Conservation (phyloP, 768 basidiomycete species). For the Mycena belliarum region DNA sequence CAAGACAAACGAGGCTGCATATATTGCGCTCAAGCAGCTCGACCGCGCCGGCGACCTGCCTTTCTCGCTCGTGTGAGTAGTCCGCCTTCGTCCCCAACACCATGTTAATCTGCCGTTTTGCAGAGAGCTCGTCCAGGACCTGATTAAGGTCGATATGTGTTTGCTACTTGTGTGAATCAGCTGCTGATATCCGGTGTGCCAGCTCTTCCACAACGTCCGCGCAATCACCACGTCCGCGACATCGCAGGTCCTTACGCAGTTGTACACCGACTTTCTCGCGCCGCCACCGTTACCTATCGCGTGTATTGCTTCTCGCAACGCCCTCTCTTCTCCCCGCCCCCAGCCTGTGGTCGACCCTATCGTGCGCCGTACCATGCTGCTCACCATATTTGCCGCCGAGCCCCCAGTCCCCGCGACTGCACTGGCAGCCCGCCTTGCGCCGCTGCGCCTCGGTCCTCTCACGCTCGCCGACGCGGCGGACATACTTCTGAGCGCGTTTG, state of each 20-base stretch:
- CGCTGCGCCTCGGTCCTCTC: constrained; percentile 55
- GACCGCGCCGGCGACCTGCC: constrained; percentile 64
- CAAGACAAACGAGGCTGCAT: constrained; percentile 68
- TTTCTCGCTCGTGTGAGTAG: constrained; percentile 64
- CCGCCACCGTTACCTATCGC: constrained; percentile 7
- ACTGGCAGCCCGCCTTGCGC: constrained; percentile 53
- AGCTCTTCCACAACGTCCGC: constrained; percentile 74
- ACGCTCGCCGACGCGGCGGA: constrained; percentile 59
- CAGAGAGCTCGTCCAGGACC: constrained; percentile 59
- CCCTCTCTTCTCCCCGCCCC: not conserved
- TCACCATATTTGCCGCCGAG: constrained; percentile 55
- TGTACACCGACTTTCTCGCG: constrained; percentile 69
- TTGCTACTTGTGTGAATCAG: not conserved
- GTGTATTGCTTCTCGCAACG: not conserved
- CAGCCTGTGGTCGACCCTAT: constrained; percentile 40
- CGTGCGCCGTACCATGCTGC: constrained; percentile 73
- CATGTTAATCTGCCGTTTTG: constrained; percentile 12
- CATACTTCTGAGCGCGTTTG: constrained; percentile 68
- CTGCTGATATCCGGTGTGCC: not conserved
- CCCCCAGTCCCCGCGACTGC: constrained; percentile 26
- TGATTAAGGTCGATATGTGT: constrained; percentile 55
- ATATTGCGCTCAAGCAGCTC: constrained; percentile 65
- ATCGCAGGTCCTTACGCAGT: constrained; percentile 55
- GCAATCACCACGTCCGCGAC: constrained; percentile 55
- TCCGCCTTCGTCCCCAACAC: not conserved